Conservation (phyloP, 495 filamentous ascomycete genomes). For the Aspergillus panamensis region DNA sequence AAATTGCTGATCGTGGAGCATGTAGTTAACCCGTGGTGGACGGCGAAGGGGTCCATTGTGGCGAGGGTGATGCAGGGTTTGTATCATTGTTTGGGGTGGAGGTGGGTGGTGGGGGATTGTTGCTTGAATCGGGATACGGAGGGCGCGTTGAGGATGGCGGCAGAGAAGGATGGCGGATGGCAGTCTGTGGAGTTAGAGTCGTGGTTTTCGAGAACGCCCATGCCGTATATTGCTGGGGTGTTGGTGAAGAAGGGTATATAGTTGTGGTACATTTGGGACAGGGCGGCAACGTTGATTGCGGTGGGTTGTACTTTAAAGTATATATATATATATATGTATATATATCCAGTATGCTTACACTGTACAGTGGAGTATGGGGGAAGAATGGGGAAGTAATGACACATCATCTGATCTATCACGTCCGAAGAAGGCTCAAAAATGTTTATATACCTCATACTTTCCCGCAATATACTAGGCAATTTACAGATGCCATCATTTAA, state of each 20-base stretch:
- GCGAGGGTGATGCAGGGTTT: constrained; percentile 43
- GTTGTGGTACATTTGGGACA: not conserved
- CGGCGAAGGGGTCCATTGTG: constrained; percentile 45
- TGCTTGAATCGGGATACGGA: constrained; percentile 54
- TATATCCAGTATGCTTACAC: no score
- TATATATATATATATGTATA: no score
- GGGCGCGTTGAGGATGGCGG: constrained; percentile 44
- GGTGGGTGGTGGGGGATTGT: constrained; percentile 58
- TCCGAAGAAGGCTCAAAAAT: no score
- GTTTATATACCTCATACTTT: no score
- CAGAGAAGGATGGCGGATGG: constrained; percentile 51
- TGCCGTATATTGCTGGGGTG: constrained; percentile 56
- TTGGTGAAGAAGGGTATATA: constrained; percentile 42
- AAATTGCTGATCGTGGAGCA: constrained; percentile 70
- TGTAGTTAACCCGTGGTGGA: constrained; percentile 50
- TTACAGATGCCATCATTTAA: no score
- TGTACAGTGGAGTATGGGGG: no score
- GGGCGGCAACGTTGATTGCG: no score
- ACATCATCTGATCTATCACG: no score
- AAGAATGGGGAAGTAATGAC: no score
- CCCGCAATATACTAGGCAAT: no score
- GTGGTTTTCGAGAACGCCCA: constrained; percentile 43
- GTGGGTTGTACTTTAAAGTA: not conserved
- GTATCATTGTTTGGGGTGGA: constrained; percentile 36
- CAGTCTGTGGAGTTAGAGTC: constrained; percentile 48